Evolutionary conservation across 2,329 filamentous ascomycete species (phyloP), one percentile per base, ranked within the genome.

Genomic region (Colletotrichum lini): DNA sequence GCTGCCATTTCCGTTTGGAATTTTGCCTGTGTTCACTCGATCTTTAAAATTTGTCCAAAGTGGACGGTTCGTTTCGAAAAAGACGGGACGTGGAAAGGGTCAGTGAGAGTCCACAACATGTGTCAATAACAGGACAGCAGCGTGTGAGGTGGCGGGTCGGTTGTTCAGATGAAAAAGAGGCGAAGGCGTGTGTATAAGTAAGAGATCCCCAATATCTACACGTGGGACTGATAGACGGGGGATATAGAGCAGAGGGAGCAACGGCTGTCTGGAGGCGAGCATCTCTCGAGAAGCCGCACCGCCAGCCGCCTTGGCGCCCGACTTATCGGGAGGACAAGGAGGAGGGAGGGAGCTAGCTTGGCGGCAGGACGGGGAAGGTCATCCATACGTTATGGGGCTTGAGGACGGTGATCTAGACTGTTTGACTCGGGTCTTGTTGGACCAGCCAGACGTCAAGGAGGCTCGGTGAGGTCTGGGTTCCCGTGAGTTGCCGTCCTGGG

Each of bases 301-400:
- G 70, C 66, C 66, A 72, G 66, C 70, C 70, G 70, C 70, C 70
- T 72, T 62, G 70, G 66, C 70, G 35, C 44, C 68, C 45, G 53
- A 63, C 56, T 63, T 59, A 40, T 58, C 74, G 58, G 68, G 45
- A 44, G 35, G 38, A 67, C 64, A 58, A 59, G 45, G 65, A 45
- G 26, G 52, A 53, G 45, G 53, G 45, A 58, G 47, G 40, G 52
- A 53, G 45, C 58, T 53, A 64, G 35, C 45, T 49, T 71, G 65
- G 58, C 58, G 38, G 58, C 58, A 59, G 44, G 47, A 40, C 47
- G 65, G 65, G 65, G 52, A 58, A 52, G 26, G 42, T 23, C 50
- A 42, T 63, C n/a, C 45, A 49, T 59, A 64, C 53, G 65, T 59
- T 54, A 40, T 68, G 57, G 49, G n/a, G 45, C 52, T 26, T 42